Evolutionary conservation across 2,329 filamentous ascomycete genomes (phyloP).

Genomic region (Verticillium isaacii): DNA sequence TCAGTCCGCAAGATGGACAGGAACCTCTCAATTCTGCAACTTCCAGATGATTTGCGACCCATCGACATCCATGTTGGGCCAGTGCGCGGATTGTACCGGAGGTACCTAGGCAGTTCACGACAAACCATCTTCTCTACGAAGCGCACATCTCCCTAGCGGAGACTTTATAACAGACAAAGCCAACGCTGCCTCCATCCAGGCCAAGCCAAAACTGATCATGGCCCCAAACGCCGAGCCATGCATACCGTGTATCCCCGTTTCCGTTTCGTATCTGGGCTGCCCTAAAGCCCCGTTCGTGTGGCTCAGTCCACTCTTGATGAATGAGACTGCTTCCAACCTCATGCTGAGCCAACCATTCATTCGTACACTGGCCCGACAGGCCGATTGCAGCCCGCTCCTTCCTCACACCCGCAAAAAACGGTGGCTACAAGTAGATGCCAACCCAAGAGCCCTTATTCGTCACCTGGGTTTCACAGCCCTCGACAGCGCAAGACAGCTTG

Average conservation of each 20-base stretch:
- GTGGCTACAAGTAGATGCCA: conserved; percentile 54
- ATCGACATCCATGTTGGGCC: no score
- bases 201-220: neutral
- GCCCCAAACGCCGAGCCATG: conserved; percentile 12
- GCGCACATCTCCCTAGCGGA: neutral
- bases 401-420: neutral
- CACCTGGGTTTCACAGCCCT: conserved; percentile 51
- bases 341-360: neutral
- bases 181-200: neutral
- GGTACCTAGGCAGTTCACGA: no score
- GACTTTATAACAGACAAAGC: neutral
- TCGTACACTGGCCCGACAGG: neutral
- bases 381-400: neutral
- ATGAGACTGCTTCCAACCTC: neutral
- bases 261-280: neutral
- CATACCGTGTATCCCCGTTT: conserved; percentile 6
- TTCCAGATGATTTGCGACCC: no score
- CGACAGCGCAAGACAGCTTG: conserved; percentile 50
- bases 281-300: neutral
- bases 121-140: no score
- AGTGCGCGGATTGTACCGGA: no score
- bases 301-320: conserved; percentile 26
- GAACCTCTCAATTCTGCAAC: no score
- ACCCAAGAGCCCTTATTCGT: conserved; percentile 54
- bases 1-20: no score